A percentile compares a stretch with the other conserved stretches of the same genome.
These are phyloP conservation scores for Arabidopsis suecica DNA, from an alignment of 345 rosid genomes.

Conservation along the genomic window DNA sequence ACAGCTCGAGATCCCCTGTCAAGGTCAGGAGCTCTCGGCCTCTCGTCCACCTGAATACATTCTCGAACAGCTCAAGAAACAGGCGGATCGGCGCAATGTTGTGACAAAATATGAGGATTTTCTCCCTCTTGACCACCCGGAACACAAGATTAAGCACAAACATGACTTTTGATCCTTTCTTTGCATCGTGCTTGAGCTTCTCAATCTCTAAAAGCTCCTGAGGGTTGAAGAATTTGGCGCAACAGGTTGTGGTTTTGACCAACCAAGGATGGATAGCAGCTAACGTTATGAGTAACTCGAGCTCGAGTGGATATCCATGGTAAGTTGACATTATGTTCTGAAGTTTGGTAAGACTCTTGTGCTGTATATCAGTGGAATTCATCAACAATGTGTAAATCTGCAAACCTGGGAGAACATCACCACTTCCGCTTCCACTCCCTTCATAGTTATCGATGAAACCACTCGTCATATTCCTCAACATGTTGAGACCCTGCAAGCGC, in stretches of 20 bases:
- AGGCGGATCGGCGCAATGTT: slow-evolving; percentile 84
- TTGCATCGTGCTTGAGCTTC: slow-evolving; percentile 59
- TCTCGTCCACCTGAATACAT: slow-evolving; percentile 68
- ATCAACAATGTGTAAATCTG: slow-evolving; percentile 89
- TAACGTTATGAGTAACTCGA: slow-evolving; percentile 84
- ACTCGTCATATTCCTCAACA: slow-evolving; percentile 72
- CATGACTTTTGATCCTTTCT: slow-evolving; percentile 88
- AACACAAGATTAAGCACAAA: slow-evolving; percentile 86
- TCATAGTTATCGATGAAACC: slow-evolving; percentile 84
- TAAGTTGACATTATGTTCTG: slow-evolving; percentile 62
- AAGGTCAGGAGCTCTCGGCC: slow-evolving; percentile 80
- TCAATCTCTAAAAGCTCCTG: slow-evolving; percentile 60
- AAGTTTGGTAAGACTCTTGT: slow-evolving; percentile 64
- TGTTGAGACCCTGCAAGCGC: slow-evolving; percentile 73
- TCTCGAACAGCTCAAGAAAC: slow-evolving; percentile 72
- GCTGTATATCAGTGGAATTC: slow-evolving; percentile 80
- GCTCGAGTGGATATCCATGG: slow-evolving; percentile 77
- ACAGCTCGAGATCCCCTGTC: slow-evolving; percentile 87
- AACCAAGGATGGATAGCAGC: slow-evolving; percentile 92
- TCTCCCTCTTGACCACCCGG: slow-evolving; percentile 74
- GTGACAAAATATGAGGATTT: slow-evolving; percentile 87
- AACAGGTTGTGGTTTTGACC: slow-evolving; percentile 71
- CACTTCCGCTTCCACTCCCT: slow-evolving; percentile 52
- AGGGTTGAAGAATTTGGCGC: slow-evolving; percentile 56
- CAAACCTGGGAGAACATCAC: slow-evolving; percentile 82